Conservation (phyloP, 2,329 filamentous ascomycete genomes). For the Lecanicillium sp. region DNA sequence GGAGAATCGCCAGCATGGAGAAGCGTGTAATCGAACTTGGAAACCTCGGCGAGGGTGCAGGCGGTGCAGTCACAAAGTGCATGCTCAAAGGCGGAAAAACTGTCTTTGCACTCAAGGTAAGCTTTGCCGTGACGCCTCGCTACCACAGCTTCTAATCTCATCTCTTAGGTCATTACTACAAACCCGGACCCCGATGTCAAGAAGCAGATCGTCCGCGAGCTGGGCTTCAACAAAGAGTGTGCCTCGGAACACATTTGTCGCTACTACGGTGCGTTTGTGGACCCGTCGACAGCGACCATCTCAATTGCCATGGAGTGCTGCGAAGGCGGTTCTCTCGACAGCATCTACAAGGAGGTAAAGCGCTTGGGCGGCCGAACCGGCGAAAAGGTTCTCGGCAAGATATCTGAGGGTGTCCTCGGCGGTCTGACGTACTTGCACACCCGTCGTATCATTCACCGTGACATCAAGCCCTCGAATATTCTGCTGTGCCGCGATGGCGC, state of each 20-base stretch:
- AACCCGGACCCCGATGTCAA: slow-evolving; percentile 97
- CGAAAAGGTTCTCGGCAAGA: slow-evolving; percentile 94
- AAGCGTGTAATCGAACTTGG: slow-evolving; percentile 84
- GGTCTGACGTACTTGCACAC: slow-evolving; percentile 92
- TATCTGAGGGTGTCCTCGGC: slow-evolving; percentile 89
- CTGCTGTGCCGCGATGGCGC: slow-evolving; percentile 85
- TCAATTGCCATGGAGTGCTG: slow-evolving; percentile 99
- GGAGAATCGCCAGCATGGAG: slow-evolving; percentile 87
- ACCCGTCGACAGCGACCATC: slow-evolving; percentile 92
- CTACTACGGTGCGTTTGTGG: slow-evolving; percentile 96
- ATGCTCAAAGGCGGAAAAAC: slow-evolving; percentile 87
- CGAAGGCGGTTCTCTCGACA: slow-evolving; percentile 91
- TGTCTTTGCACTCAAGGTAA: slow-evolving; percentile 90
- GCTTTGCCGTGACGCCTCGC: no score
- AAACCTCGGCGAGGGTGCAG: slow-evolving; percentile 87
- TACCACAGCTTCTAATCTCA: no score
- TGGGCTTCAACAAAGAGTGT: slow-evolving; percentile 97
- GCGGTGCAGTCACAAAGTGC: slow-evolving; percentile 89
- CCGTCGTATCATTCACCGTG: slow-evolving; percentile 95
- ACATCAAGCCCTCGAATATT: slow-evolving; percentile 98
- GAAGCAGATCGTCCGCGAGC: slow-evolving; percentile 93
- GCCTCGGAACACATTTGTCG: slow-evolving; percentile 93
- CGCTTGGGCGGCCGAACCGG: slow-evolving; percentile 89
- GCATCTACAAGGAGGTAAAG: slow-evolving; percentile 96
- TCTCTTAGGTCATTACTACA: slow-evolving; percentile 81